A percentile compares a stretch with the other conserved stretches of the same genome.
Conservation (phyloP, 306 rosid genomes). For the Betula pendula region DNA sequence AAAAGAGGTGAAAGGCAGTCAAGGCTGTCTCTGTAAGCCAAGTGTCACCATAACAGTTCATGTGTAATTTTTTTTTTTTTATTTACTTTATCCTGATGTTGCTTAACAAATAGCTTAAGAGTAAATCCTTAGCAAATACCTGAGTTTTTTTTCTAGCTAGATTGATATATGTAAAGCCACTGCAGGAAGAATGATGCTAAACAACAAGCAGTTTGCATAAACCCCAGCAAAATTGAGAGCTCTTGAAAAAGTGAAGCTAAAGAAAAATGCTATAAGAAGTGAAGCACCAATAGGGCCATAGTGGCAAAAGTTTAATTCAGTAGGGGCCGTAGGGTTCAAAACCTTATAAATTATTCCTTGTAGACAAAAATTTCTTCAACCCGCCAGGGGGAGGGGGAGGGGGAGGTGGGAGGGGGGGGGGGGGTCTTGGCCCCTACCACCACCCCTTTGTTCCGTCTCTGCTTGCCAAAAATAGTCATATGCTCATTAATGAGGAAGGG, state of each 20-base stretch:
- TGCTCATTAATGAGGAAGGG: too few relatives aligned
- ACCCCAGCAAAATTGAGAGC: slow-evolving; percentile 64
- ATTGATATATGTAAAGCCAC: slow-evolving; percentile 57
- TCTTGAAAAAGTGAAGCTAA: slow-evolving; percentile 50
- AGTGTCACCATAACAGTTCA: neutral
- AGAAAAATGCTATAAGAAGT: slow-evolving; percentile 54
- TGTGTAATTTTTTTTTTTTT: neutral
- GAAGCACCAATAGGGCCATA: slow-evolving; percentile 47
- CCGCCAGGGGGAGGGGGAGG: too few relatives aligned
- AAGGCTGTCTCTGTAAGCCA: neutral
- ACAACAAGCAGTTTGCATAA: slow-evolving; percentile 64
- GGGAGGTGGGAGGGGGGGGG: too few relatives aligned
- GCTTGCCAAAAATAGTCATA: too few relatives aligned
- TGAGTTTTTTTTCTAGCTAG: slow-evolving; percentile 50
- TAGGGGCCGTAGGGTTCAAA: too few relatives aligned
- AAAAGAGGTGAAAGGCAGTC: too few relatives aligned
- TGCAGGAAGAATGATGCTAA: slow-evolving; percentile 62
- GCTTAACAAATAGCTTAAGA: neutral
- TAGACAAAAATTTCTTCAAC: too few relatives aligned
- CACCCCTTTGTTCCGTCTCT: too few relatives aligned
- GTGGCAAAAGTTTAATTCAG: too few relatives aligned
- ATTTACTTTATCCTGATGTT: neutral
- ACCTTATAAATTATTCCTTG: too few relatives aligned
- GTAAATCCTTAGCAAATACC: slow-evolving; percentile 29
- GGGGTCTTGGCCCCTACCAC: too few relatives aligned